Percentiles rank a stretch among this genome's conserved stretches.
Evolutionary conservation across 768 basidiomycete genomes (phyloP).

Genomic region (Serendipita sp.): DNA sequence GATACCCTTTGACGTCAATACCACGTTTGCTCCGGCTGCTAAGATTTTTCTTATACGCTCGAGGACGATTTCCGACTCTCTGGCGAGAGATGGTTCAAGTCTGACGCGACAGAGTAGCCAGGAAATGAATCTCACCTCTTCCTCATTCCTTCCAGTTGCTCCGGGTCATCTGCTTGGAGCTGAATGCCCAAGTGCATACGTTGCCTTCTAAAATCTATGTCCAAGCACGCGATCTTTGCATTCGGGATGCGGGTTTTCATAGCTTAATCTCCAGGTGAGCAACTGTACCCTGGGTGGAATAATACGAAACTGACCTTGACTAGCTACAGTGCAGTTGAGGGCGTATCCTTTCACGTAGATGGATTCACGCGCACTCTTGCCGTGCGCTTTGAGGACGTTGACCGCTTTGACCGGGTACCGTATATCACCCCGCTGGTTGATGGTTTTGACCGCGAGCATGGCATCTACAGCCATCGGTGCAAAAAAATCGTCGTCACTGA

Average conservation of each 20-base stretch:
- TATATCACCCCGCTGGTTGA: constrained; percentile 84
- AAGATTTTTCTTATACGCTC: constrained; percentile 94
- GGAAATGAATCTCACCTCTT: constrained; percentile 43
- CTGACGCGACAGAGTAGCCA: background rate
- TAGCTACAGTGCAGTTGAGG: constrained; percentile 94
- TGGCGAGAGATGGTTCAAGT: background rate
- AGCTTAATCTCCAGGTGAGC: constrained; percentile 30
- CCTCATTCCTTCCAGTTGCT: constrained; percentile 91
- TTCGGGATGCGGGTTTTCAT: constrained; percentile 91
- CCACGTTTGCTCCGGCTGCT: constrained; percentile 88
- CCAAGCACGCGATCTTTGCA: constrained; percentile 96
- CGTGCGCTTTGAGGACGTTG: constrained; percentile 95
- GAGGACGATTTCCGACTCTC: constrained; percentile 77
- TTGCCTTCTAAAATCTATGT: constrained; percentile 91
- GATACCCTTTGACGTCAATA: constrained; percentile 95
- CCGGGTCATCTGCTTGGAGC: constrained; percentile 90
- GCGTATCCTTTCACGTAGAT: constrained; percentile 93
- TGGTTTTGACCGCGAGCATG: constrained; percentile 91
- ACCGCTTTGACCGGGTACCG: constrained; percentile 99
- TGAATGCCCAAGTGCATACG: constrained; percentile 98
- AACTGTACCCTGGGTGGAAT: background rate
- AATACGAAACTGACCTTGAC: constrained; percentile 55
- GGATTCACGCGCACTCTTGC: constrained; percentile 87
- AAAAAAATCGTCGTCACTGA: constrained; percentile 90
- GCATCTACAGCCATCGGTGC: constrained; percentile 98